Evolutionary conservation across 2,329 filamentous ascomycete genomes (phyloP), one percentile per base, ranked within the genome.

Genomic region (Leptographium wingfieldii): DNA sequence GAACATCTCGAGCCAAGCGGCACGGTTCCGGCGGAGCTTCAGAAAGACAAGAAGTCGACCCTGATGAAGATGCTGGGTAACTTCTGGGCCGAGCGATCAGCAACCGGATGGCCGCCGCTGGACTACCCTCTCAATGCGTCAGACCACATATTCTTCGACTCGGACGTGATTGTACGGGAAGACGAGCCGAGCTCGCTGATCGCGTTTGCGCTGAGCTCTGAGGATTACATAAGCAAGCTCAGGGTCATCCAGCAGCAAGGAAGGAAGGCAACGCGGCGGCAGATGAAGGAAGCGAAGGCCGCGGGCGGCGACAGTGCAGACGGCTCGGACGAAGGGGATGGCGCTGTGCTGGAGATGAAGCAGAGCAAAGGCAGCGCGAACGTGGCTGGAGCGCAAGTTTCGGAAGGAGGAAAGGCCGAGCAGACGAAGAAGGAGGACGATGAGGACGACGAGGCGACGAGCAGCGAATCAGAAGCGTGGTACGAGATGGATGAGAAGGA

Each of bases 81-180:
- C 68, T 99, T 99, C 72, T 99, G 94, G 94, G 95, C 94, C 2
- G 95, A 99, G 73, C 84, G 94, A 58, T 97, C 94, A 55, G 90
- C 95, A 29, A 96, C 91, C 71, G 92, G 92, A 46, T 99, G 94
- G 94, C 82, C 87, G 6, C 83, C 87, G 27, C 80, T 99, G 25
- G 94, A 99, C 59, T 99, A 99, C 68, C 95, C 95, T 3, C 81
- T 97, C 63, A 88, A 83, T 65, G 78, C 87, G 54, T 89, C 86
- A 19, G 94, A 99, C 70, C 94, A 99, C 71, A 92, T 99, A 55
- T 97, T 97, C 74, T 88, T 91, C 59, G 92, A 99, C 73, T 95
- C 91, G 10, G 90, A 99, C 70, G 92, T 99, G 64, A 95, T 99
- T 66, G 91, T 99, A 46, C 85, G 94, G 48, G 94, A 99, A 72